Evolutionary conservation across 768 basidiomycete genomes (phyloP).

Genomic region (Mycena kentingensis): DNA sequence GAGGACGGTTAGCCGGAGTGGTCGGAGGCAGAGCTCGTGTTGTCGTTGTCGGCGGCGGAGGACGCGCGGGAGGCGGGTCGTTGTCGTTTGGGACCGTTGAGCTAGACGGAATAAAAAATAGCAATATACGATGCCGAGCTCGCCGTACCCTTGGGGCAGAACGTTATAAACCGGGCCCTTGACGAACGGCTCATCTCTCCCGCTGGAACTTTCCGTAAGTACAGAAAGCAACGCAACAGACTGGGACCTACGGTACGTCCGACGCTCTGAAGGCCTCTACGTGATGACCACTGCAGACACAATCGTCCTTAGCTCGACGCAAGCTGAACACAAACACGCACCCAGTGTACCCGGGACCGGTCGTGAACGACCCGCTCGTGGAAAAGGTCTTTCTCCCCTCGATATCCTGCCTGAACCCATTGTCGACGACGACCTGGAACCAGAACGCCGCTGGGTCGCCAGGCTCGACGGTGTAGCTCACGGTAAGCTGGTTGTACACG

Average conservation of each 20-base stretch:
- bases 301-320: background rate
- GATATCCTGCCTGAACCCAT: background rate
- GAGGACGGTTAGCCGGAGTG: background rate
- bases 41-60: background rate
- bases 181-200: constrained; percentile 5
- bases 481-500: background rate
- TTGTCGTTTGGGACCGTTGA: no score
- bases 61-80: background rate
- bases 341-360: constrained; percentile 10
- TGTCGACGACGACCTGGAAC: constrained; percentile 8
- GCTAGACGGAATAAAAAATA: no score
- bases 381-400: background rate
- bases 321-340: background rate
- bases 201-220: constrained; percentile 1
- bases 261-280: constrained; percentile 12
- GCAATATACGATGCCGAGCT: no score
- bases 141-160: background rate
- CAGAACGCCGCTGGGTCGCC: constrained; percentile 15
- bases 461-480: constrained; percentile 10
- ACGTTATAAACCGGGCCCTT: constrained; percentile 10
- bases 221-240: background rate
- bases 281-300: constrained; percentile 2
- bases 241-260: constrained; percentile 4
- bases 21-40: background rate
- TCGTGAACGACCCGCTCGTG: constrained; percentile 13